phyloP scores from a whole-genome alignment of 2,329 filamentous ascomycete genomes.

The Fusarium duplospermum region DNA sequence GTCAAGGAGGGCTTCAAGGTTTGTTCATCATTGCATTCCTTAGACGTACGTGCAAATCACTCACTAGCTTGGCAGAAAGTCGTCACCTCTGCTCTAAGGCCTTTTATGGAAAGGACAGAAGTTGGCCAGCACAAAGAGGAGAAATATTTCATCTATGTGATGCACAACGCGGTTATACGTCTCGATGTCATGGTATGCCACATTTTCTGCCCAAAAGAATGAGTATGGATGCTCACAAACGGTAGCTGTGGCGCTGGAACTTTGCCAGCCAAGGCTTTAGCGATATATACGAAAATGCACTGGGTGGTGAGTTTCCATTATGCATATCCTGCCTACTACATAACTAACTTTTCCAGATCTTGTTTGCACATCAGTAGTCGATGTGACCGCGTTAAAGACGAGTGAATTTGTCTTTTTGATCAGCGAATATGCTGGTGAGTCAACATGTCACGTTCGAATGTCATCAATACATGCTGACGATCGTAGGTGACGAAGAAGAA shows the following conservation, averaged over 20 bases:
- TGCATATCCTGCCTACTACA: background rate
- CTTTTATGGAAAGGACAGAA: background rate
- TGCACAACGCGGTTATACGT: background rate
- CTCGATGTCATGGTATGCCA: background rate
- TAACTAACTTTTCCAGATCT: background rate
- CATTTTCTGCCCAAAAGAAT: background rate
- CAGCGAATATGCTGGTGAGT: background rate
- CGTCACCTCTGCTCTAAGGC: background rate
- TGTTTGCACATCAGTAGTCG: background rate
- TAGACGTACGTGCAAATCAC: background rate
- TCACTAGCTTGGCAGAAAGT: background rate
- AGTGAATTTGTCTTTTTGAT: background rate
- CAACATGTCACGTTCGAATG: fast-evolving
- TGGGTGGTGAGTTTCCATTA: background rate
- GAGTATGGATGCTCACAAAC: background rate
- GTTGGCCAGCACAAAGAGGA: background rate
- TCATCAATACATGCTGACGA: background rate
- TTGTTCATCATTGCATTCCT: background rate
- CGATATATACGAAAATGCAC: background rate
- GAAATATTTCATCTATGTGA: background rate
- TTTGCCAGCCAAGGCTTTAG: background rate
- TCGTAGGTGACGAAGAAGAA: background rate
- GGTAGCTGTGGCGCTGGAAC: background rate
- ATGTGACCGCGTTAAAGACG: background rate
- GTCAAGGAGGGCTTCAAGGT: background rate